phyloP scores from a whole-genome alignment of 768 basidiomycete species.

The Tremella yokohamensis region DNA sequence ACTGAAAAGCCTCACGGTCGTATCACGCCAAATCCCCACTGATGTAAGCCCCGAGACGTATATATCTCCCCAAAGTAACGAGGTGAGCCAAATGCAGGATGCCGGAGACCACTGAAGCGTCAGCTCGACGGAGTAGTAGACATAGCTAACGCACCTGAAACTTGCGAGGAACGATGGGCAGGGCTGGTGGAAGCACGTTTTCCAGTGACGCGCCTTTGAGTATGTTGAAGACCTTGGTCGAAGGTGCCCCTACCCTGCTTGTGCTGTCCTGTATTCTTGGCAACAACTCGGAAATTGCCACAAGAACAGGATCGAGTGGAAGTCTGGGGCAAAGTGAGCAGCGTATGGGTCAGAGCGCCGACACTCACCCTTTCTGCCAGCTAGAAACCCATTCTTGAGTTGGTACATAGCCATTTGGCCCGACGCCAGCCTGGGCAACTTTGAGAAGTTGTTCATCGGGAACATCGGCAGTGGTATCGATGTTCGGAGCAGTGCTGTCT shows the following conservation, averaged over 20 bases:
- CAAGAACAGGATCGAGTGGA: slow-evolving; percentile 80
- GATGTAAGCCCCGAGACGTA: slow-evolving; percentile 86
- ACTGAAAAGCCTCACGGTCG: slow-evolving; percentile 81
- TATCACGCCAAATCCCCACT: slow-evolving; percentile 84
- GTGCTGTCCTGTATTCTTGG: slow-evolving; percentile 81
- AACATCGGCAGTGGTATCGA: slow-evolving; percentile 41
- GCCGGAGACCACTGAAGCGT: slow-evolving; percentile 78
- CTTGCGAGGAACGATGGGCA: slow-evolving; percentile 63
- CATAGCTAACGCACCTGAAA: slow-evolving; percentile 63
- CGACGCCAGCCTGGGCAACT: slow-evolving; percentile 66
- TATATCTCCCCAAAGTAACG: slow-evolving; percentile 90
- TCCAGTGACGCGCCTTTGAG: slow-evolving; percentile 66
- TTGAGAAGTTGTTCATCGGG: slow-evolving; percentile 60
- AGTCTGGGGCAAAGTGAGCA: slow-evolving; percentile 57
- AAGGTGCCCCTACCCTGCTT: slow-evolving; percentile 61
- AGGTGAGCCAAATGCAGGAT: slow-evolving; percentile 86
- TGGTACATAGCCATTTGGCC: slow-evolving; percentile 86
- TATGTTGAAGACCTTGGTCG: slow-evolving; percentile 69
- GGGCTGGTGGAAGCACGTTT: slow-evolving; percentile 69
- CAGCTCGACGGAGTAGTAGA: neutral
- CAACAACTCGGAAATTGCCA: slow-evolving; percentile 80
- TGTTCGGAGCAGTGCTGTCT: slow-evolving; percentile 11
- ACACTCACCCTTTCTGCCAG: slow-evolving; percentile 87
- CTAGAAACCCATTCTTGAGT: slow-evolving; percentile 95
- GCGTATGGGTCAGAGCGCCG: neutral